Evolutionary conservation across 805 yeast genomes (phyloP), one percentile per base, ranked within the genome.

Genomic region (Lipomyces starkeyi): DNA sequence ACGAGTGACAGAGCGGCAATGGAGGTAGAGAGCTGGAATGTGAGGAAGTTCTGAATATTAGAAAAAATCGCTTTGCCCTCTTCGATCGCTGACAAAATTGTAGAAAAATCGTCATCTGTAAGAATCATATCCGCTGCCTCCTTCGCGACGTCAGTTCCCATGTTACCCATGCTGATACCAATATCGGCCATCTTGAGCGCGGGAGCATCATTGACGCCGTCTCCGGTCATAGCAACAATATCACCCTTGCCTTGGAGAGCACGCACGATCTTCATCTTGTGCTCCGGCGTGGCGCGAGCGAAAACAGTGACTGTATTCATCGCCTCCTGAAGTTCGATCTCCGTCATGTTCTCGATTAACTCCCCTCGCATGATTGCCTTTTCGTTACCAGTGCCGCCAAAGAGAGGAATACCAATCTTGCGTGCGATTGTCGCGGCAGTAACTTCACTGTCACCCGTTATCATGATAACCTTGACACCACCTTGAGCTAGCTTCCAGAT

Each of bases 221-320:
- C 98, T 74, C 99, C 99, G n/a, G 98, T 93, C 97, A 94, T 93
- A 29, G 98, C 99, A 62, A 94, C 98, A 70, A 94, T 88, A 78
- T 94, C 97, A 62, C 97, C 97, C 77, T 97, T 86, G 93, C 95
- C 85, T 78, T 93, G 97, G 71, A 93, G 83, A 0, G 97, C 97
- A 75, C 90, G 87, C 43, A 93, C 97, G 78, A 93, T 93, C 68
- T 90, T 85, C 70, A 93, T 89, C 77, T 93, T 93, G 79, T 93
- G 97, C 77, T 93, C 97, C 0, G 98, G 98, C 0, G 97, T 89
- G 8, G 97, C 93, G 82, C 98, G 87, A 5, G 98, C 97, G 83
- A 93, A 88, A 43, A 94, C 97, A 93, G 84, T 78, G 93, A 95
- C 73, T 88, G 87, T 69, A 88, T 87, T 73, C 93, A 93, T 17